phyloP scores from a whole-genome alignment of 1,139 yeast species.

The Meyerozyma smithsonii region DNA sequence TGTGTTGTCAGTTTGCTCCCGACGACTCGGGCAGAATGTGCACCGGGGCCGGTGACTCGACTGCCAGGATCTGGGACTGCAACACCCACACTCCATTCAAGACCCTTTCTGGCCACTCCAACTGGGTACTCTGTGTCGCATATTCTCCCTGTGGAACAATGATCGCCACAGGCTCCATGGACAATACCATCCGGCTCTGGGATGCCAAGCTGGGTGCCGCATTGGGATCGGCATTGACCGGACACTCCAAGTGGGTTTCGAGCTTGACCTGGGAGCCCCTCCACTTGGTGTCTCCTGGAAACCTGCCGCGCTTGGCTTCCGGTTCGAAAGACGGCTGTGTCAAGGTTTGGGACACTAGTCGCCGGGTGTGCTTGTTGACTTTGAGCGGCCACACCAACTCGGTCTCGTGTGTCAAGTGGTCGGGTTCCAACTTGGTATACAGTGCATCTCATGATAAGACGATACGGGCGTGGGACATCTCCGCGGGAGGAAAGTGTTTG shows the following conservation, averaged over 20 bases:
- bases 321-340: constrained; percentile 92
- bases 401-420: constrained; percentile 95
- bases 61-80: constrained; percentile 98
- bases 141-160: constrained; percentile 91
- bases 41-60: constrained; percentile 95
- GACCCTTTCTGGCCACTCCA: constrained; percentile 78
- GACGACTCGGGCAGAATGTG: constrained; percentile 81
- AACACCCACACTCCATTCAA: constrained; percentile 87
- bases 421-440: constrained; percentile 81
- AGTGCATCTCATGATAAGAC: constrained; percentile 95
- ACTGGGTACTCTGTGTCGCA: constrained; percentile 92
- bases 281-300: constrained; percentile 66
- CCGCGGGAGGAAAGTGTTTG: constrained; percentile 71
- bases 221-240: constrained; percentile 67
- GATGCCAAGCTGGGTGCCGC: constrained; percentile 71
- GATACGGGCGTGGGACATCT: constrained; percentile 82
- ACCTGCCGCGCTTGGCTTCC: constrained; percentile 70
- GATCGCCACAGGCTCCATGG: constrained; percentile 97
- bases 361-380: constrained; percentile 62
- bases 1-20: constrained; percentile 93
- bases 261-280: constrained; percentile 92
- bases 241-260: constrained; percentile 89
- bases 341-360: constrained; percentile 84
- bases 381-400: constrained; percentile 86
- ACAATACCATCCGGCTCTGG: constrained; percentile 84